Evolutionary conservation across 495 filamentous ascomycete species (phyloP).

Genomic region (Parathielavia hyrcaniae): DNA sequence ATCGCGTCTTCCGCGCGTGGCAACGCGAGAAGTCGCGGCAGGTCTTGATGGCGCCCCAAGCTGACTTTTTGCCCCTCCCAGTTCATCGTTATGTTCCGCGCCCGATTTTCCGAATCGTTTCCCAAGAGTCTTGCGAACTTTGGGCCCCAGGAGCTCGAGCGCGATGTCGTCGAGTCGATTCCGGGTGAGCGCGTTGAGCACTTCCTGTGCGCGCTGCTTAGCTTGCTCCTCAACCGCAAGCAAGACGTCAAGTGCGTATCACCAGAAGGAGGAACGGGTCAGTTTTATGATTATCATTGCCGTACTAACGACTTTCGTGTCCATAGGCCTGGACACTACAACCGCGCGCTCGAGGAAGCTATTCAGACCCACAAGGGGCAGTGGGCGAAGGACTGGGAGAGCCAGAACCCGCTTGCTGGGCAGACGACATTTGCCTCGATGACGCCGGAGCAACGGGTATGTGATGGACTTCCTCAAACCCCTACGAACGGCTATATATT

Average conservation of each 20-base stretch:
- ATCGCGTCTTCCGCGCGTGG: constrained; percentile 27
- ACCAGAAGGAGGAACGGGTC: neutral
- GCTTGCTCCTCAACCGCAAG: constrained; percentile 88
- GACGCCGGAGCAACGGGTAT: constrained; percentile 72
- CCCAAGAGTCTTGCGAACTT: constrained; percentile 79
- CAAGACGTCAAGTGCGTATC: constrained; percentile 89
- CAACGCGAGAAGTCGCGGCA: constrained; percentile 40
- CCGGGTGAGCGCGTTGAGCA: constrained; percentile 82
- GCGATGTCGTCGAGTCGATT: constrained; percentile 65
- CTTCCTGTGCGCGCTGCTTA: constrained; percentile 80
- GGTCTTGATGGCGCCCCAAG: constrained; percentile 32
- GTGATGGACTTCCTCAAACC: constrained; percentile 23
- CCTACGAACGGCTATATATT: neutral
- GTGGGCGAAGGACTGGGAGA: constrained; percentile 85
- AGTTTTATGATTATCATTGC: neutral
- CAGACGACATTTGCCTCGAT: constrained; percentile 72
- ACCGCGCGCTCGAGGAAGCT: constrained; percentile 89
- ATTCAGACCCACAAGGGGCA: constrained; percentile 76
- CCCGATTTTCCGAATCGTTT: constrained; percentile 83
- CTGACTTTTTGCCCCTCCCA: constrained; percentile 36
- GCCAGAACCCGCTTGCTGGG: constrained; percentile 75
- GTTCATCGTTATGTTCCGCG: constrained; percentile 97
- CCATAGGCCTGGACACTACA: constrained; percentile 72
- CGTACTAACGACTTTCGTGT: constrained; percentile 13
- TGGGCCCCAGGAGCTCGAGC: constrained; percentile 91